Percentiles rank a stretch among this genome's conserved stretches.
Conservation (phyloP, 306 rosid genomes). For the Dalbergia cochinchinensis region DNA sequence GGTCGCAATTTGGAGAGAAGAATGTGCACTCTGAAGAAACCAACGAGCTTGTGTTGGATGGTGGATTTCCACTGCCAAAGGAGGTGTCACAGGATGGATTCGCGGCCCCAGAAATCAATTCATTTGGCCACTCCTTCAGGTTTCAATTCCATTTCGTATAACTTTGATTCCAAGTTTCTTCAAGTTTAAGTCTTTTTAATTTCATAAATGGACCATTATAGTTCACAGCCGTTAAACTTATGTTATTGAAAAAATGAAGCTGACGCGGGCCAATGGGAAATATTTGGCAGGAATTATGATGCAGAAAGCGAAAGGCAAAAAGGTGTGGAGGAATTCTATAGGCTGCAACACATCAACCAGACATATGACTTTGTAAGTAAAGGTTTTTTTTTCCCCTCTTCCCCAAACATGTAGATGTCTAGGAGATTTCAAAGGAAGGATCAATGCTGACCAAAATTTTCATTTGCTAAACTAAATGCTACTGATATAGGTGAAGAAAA, state of each 20-base stretch:
- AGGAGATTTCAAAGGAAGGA: not conserved
- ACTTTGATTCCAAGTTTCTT: not conserved
- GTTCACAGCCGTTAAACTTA: not conserved
- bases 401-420: not conserved
- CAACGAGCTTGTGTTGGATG: slow-evolving; percentile 64
- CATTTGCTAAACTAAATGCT: slow-evolving; percentile 13
- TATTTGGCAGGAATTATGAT: slow-evolving; percentile 46
- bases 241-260: not conserved
- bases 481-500: slow-evolving; percentile 49
- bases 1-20: slow-evolving; percentile 45
- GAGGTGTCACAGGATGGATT: slow-evolving; percentile 38
- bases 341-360: slow-evolving; percentile 54
- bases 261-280: not conserved
- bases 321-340: slow-evolving; percentile 51
- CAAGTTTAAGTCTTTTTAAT: no score
- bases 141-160: slow-evolving; percentile 23
- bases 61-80: slow-evolving; percentile 63
- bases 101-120: slow-evolving; percentile 66
- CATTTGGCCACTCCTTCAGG: slow-evolving; percentile 86
- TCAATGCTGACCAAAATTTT: not conserved
- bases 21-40: slow-evolving; percentile 44
- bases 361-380: slow-evolving; percentile 54
- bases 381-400: not conserved
- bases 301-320: slow-evolving; percentile 50
- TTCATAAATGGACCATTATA: not conserved